Base-by-base conservation (phyloP, 345 rosid genomes). In the Mallotus nudiflorus region DNA sequence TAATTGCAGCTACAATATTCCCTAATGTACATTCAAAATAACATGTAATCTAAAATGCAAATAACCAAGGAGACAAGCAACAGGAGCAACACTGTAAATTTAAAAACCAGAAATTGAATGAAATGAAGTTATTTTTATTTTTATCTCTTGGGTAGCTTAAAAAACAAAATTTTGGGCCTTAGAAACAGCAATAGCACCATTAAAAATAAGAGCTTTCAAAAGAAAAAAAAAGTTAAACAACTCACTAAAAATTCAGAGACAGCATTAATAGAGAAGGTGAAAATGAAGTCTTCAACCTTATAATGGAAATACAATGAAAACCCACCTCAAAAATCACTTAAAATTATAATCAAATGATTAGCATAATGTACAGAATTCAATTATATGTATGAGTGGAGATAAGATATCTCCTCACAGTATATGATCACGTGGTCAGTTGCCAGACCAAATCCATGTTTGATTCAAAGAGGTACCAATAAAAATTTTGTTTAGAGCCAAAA, bases 201-300 rank as follows among this genome's bases (percentile, higher is more conserved):
- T 31, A 10, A 51, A 28, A 9, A 37, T 56, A 18, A 8, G 42
- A 45, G 1, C n/a, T 54, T 9, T 0, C 50, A 39, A 16, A 46
- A 20, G 54, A 40, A 33, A 69, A 45, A 13, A 10, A 3, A 60
- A 33, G 40, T n/a, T 60, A 48, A n/a, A 64, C 25, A 63, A 79
- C 85, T 84, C 73, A 86, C 82, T 82, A 67, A 76, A 75, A 72
- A 73, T 62, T 60, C 19, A 73, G 65, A 69, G 68, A 68, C 67
- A 56, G 85, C 87, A 86, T 80, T 77, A 77, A 76, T 80, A 68
- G 66, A 62, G 50, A 52, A 75, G 79, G 67, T 44, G 42, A 53
- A 37, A 63, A 39, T 16, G 66, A 58, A 79, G 46, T 28, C 60
- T 59, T 10, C 25, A 70, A 51, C 75, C 71, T 69, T 73, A 49